Evolutionary conservation across 2,329 filamentous ascomycete genomes (phyloP), one percentile per base, ranked within the genome.

Genomic region (Rhinocladiella similis): DNA sequence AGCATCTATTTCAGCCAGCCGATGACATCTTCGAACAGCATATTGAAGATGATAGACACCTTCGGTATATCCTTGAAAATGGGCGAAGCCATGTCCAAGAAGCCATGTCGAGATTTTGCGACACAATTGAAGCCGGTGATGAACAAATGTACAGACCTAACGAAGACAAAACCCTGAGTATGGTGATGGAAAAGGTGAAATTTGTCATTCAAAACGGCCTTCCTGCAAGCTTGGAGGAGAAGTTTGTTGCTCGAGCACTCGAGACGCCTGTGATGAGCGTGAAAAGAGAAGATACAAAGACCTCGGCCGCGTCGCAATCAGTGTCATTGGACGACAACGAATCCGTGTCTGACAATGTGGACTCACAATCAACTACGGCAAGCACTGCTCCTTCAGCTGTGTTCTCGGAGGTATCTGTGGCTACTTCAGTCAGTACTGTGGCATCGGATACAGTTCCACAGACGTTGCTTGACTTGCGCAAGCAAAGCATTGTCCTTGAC

Each of bases 101-200:
- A 10, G 81, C 90, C 35, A 86, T 96, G 75, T 80, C 77, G 1
- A 79, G 77, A 1, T 79, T 94, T 4, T 96, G 92, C 72, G 91
- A 97, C 66, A 87, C 82, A 0, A 88, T 95, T 10, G 88, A 94
- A 33, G 89, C 89, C 1, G 90, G 88, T 13, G 89, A 90, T 58
- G 91, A 97, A 71, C 83, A 76, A 53, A 91, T 97, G 89, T 96
- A 89, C 72, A 84, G 91, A 12, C 75, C 96, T 20, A 94, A 80
- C 65, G 81, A 89, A 66, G 75, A 79, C 12, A 96, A 91, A 68
- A 80, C 97, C 1, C 67, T 88, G 5, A 68, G 72, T 1, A 79
- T 87, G 53, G 68, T 97, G 1, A 61, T 92, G 5, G 68, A 72
- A 16, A 97, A 97, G 71, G 91, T 91, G 4, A 79, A 80, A 59